Conservation (phyloP, 257 asterid species). For the Nicotiana sylvestris region DNA sequence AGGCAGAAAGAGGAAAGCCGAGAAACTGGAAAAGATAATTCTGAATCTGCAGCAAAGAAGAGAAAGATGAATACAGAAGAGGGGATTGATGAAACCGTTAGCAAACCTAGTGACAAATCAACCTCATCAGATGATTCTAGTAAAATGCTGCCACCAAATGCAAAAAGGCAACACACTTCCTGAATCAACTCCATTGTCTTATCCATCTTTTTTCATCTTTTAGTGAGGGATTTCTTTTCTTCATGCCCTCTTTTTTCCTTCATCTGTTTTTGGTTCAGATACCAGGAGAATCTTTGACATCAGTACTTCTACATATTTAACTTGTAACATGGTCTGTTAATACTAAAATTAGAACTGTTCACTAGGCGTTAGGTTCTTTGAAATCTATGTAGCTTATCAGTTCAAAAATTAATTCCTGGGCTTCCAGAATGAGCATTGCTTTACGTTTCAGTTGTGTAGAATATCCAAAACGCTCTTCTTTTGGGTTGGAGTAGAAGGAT, state of each 20-base stretch:
- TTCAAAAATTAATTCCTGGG: neutral
- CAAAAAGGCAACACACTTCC: constrained; percentile 15
- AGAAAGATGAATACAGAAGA: constrained; percentile 51
- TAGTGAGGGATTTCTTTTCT: neutral
- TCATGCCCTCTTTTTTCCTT: neutral
- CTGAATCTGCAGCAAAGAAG: constrained; percentile 60
- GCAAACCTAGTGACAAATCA: constrained; percentile 18
- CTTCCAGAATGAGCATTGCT: too few species aligned
- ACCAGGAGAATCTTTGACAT: neutral
- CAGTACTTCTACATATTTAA: neutral
- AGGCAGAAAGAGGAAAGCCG: constrained; percentile 21
- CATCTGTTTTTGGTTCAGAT: neutral
- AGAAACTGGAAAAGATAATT: constrained; percentile 21
- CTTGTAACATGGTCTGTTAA: neutral
- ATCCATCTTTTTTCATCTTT: neutral
- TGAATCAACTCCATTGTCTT: neutral
- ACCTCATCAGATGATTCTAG: constrained; percentile 20
- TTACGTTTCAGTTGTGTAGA: too few species aligned
- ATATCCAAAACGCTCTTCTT: too few species aligned
- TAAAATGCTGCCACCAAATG: constrained; percentile 21
- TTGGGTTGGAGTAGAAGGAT: too few species aligned
- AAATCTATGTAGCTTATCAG: neutral
- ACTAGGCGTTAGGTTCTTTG: neutral
- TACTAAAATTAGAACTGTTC: neutral
- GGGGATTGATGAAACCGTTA: constrained; percentile 34